Evolutionary conservation across 192 early-diverging fungal species (phyloP).

Genomic region (Mortierella claussenii): DNA sequence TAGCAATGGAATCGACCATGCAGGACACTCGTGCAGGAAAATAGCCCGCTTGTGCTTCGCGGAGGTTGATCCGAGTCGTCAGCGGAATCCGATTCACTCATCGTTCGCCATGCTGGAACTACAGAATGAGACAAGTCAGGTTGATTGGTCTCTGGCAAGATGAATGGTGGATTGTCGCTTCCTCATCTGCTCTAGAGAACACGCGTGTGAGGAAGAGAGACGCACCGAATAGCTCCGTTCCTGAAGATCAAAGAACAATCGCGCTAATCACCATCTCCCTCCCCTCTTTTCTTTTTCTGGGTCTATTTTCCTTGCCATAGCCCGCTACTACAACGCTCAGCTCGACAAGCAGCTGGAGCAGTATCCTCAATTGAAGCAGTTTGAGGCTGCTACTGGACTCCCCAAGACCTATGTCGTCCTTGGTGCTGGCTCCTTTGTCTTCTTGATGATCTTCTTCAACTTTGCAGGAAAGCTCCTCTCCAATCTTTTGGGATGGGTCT

Average conservation of each 20-base stretch:
- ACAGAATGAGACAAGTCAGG: not conserved
- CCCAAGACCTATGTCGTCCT: slow-evolving; percentile 88
- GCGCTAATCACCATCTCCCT: not conserved
- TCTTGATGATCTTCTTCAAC: slow-evolving; percentile 92
- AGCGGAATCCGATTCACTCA: too few species aligned
- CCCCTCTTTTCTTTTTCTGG: not conserved
- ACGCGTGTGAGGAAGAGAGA: too few species aligned
- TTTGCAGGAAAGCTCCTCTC: slow-evolving; percentile 81
- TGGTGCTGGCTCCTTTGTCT: slow-evolving; percentile 69
- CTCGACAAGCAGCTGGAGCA: slow-evolving; percentile 82
- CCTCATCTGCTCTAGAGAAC: too few species aligned
- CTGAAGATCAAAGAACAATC: slow-evolving; percentile 2
- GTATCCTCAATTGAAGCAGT: slow-evolving; percentile 68
- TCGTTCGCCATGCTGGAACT: too few species aligned
- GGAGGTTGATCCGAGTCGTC: too few species aligned
- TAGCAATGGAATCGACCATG: too few species aligned
- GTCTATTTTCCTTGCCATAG: slow-evolving; percentile 31
- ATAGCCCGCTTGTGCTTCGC: too few species aligned
- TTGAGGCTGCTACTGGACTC: slow-evolving; percentile 83
- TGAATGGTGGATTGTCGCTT: too few species aligned
- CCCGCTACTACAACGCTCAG: slow-evolving; percentile 57
- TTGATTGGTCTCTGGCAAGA: too few species aligned
- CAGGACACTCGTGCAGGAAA: too few species aligned
- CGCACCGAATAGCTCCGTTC: too few species aligned
- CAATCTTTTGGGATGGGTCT: slow-evolving; percentile 89